These are phyloP conservation scores for Hygrophorus russula DNA, from an alignment of 768 basidiomycete genomes.

Conservation along the genomic window DNA sequence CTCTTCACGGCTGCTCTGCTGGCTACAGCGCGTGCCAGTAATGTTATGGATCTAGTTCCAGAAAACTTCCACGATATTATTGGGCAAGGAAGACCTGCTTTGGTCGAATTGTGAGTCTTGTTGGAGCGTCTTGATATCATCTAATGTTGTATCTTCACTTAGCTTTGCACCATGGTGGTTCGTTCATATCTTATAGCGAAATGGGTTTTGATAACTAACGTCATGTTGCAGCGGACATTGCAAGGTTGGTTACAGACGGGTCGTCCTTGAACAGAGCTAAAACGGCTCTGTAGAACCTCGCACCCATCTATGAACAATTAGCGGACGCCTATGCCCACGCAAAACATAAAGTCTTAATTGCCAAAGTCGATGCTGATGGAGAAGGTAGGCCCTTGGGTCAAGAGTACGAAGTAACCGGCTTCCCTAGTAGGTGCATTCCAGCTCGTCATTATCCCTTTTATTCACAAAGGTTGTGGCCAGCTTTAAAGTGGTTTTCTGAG, in stretches of 20 bases:
- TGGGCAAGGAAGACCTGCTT: constrained; percentile 71
- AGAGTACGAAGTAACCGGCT: constrained; percentile 74
- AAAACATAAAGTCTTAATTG: constrained; percentile 77
- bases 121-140: not conserved
- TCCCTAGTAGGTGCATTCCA: constrained; percentile 59
- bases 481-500: constrained; percentile 83
- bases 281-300: constrained; percentile 51
- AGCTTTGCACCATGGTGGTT: constrained; percentile 91
- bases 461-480: constrained; percentile 27
- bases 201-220: not conserved
- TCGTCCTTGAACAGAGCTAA: not conserved
- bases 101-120: constrained; percentile 80
- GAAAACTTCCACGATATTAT: constrained; percentile 67
- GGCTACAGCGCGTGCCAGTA: constrained; percentile 52
- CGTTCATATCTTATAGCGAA: constrained; percentile 12
- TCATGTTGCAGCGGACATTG: constrained; percentile 58
- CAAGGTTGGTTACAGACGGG: constrained; percentile 41
- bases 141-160: not conserved
- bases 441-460: not conserved
- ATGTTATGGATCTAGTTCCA: constrained; percentile 71
- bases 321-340: constrained; percentile 75
- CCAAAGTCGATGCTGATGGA: constrained; percentile 91
- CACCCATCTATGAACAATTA: constrained; percentile 80
- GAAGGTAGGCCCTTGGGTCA: constrained; percentile 66
- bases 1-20: constrained; percentile 46